Evolutionary conservation across 2,329 filamentous ascomycete genomes (phyloP), one percentile per base, ranked within the genome.

Genomic region (Aaosphaeria arxii): DNA sequence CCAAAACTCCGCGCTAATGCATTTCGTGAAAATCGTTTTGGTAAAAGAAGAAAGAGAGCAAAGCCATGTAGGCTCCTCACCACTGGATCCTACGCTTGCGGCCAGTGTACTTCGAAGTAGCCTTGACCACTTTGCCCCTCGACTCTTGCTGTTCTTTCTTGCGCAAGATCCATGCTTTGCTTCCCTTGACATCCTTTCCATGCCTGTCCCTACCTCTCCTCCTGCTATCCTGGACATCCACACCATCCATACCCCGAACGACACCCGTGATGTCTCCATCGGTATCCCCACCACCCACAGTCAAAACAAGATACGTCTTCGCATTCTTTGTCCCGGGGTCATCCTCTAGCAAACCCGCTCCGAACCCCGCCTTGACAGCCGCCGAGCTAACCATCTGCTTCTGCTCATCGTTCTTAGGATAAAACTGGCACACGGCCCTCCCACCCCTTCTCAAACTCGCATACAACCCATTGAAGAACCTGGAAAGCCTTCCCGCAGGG

Each of bases 291-390:
- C 81, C 80, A 31, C 92, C 94, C 1, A 96, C 94, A 0, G 91
- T 96, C 31, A 99, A 75, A 0, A 99, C 92, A 2, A 99, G 78
- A 69, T 99, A 99, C n/a, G 95, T 77, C 77, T 99, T 99, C 58
- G 87, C 84, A 66, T 91, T 96, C 79, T 99, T 99, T 35, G 94
- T 99, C 40, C 91, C 92, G 0, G 89, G 89, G 68, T 97, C 92
- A 71, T 99, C 94, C 71, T 97, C 92, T 42, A 99, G 76, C 32
- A 99, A 81, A 74, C 94, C 94, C 0, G 94, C 94, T 42, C 94
- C 92, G 63, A 99, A 99, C 0, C 94, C 94, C 1, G 94, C 94
- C 65, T 88, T 91, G 52, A 97, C 87, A 0, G 94, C 94, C 0
- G 94, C 94, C 50, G 83, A 81, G 44, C 86, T 89, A 58, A 99